Evolutionary conservation across 2,329 filamentous ascomycete species (phyloP), one percentile per base, ranked within the genome.

Genomic region (Fusarium hostae): DNA sequence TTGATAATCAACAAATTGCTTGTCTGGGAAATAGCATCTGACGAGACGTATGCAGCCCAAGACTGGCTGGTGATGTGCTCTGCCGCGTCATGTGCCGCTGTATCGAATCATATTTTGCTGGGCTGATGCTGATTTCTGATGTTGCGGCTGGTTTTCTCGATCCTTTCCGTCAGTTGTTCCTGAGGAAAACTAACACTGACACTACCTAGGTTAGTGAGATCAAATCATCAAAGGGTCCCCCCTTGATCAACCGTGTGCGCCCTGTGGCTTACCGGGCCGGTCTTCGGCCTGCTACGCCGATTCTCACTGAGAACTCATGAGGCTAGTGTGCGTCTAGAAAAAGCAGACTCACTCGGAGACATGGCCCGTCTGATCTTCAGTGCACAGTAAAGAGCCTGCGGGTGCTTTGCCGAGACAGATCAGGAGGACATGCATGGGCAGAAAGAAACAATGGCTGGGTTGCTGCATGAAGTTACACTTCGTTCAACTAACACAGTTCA

Each of bases 381-480:
- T 68, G 40, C 20, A 56, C 28, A 39, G 32, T n/a, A 26, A 30
- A 68, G 55, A 71, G 68, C 44, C 22, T 47, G 58, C 68, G 58
- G 68, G 28, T 59, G 70, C 60, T 56, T 56, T 66, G 66, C 69
- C 69, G 70, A 70, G 60, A 59, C 64, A 72, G 51, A 66, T 59
- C 58, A 71, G 37, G 48, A 64, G 44, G 47, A 51, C 47, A 50
- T 67, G 44, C 52, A 67, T 67, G 40, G 20, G 13, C 45, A 40
- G 43, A 37, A 60, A 34, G 44, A 50, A 62, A 41, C 43, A 50
- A 56, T 44, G 35, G 35, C 48, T 67, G 34, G 48, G 44, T 66
- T 50, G 18, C 57, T 56, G 63, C 48, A 67, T 56, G 22, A 30
- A 66, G 63, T 24, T 54, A 56, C 43, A 37, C 37, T 30, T 60